Conservation (phyloP, 805 yeast genomes). For the Candida takata region DNA sequence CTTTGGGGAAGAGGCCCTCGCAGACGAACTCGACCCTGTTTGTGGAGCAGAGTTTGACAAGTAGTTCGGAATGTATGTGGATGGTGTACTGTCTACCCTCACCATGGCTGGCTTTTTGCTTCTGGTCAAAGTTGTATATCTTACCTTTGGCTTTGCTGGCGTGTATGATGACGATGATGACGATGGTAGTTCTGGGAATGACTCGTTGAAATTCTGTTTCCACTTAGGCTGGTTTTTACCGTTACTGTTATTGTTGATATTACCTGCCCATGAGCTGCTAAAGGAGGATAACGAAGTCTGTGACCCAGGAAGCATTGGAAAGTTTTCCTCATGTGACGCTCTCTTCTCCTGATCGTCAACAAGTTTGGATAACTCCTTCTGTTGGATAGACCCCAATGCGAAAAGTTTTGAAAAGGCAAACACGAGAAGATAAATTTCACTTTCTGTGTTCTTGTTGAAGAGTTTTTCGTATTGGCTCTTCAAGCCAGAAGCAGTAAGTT, state of each 20-base stretch:
- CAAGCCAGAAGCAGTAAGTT: constrained; percentile 42
- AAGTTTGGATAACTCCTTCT: constrained; percentile 29
- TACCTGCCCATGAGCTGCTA: constrained; percentile 18
- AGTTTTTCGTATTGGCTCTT: constrained; percentile 39
- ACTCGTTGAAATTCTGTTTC: constrained; percentile 4
- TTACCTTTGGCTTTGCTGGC: constrained; percentile 19
- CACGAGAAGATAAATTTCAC: constrained; percentile 51
- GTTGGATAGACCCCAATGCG: constrained; percentile 38
- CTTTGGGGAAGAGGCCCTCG: constrained; percentile 7
- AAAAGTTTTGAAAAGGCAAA: constrained; percentile 55
- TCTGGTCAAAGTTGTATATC: constrained; percentile 12
- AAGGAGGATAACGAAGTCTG: constrained; percentile 10
- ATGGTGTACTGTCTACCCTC: constrained; percentile 10
- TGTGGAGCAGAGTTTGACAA: constrained; percentile 16
- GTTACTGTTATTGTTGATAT: not conserved
- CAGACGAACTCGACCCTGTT: constrained; percentile 15
- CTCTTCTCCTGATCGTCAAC: constrained; percentile 23
- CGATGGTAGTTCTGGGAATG: constrained; percentile 28
- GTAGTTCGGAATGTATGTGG: constrained; percentile 25
- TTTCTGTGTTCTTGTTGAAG: constrained; percentile 33
- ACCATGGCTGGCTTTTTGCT: constrained; percentile 8
- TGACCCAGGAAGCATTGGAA: constrained; percentile 41
- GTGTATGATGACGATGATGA: constrained; percentile 8
- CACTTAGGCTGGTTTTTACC: constrained; percentile 1
- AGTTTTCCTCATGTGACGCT: constrained; percentile 29